Percentiles rank a stretch among this genome's conserved stretches.
Conservation (phyloP, 139 green algal genomes). For the Dunaliella primolecta region DNA sequence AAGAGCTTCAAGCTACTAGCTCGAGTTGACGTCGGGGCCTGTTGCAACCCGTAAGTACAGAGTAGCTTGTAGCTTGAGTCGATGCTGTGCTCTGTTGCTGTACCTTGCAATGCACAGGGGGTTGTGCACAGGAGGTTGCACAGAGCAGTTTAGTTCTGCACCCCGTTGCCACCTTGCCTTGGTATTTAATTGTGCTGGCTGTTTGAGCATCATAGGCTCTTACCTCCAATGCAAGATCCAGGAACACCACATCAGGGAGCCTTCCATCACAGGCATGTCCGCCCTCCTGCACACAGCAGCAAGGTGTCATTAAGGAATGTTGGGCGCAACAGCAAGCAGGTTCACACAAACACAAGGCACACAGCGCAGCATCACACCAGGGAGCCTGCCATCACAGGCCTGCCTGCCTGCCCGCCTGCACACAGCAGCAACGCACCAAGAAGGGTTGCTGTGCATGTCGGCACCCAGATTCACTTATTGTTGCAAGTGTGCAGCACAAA, state of each 20-base stretch:
- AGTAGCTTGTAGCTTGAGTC: no score
- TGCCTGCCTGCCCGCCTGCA: not conserved
- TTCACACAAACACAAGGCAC: not conserved
- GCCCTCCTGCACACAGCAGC: constrained; percentile 19
- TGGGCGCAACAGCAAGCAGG: not conserved
- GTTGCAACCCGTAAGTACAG: no score
- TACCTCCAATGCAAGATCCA: constrained; percentile 66
- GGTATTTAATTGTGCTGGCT: not conserved
- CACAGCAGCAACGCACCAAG: not conserved
- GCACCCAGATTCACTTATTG: not conserved
- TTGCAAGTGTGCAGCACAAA: not conserved
- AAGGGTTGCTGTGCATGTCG: not conserved
- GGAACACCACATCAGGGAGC: constrained; percentile 60
- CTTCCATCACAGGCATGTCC: constrained; percentile 37
- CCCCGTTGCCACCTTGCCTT: not conserved
- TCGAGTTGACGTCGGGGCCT: no score
- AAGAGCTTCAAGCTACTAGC: no score
- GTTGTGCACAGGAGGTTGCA: not conserved
- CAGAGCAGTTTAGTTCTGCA: not conserved
- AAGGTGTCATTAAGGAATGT: not conserved
- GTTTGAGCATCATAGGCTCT: not conserved
- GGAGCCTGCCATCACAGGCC: no score
- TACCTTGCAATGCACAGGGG: no score
- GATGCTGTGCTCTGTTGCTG: no score
- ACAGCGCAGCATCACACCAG: no score